phyloP scores from a whole-genome alignment of 2,329 filamentous ascomycete species.

The Ophiostoma quercus region DNA sequence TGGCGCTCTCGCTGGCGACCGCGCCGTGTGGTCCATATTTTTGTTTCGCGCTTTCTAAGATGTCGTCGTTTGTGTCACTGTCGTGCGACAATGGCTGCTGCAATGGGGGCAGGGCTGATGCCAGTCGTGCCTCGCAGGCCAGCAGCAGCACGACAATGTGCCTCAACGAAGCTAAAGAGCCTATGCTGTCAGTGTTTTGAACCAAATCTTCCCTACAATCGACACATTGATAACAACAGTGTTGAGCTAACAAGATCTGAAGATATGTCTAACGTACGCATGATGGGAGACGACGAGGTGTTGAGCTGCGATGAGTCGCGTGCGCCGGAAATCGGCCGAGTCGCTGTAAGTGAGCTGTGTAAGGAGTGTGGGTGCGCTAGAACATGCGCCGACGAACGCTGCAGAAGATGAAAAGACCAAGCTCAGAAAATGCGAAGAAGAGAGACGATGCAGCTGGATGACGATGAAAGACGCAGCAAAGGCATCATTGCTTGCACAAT shows the following conservation, averaged over 20 bases:
- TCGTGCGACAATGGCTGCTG: slow-evolving; percentile 21
- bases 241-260: neutral
- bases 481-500: slow-evolving; percentile 5
- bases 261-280: neutral
- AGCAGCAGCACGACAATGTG: slow-evolving; percentile 20
- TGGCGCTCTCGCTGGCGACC: slow-evolving; percentile 62
- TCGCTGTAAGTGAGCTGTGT: neutral
- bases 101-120: slow-evolving; percentile 13
- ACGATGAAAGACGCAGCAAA: slow-evolving; percentile 8
- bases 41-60: neutral
- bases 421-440: neutral
- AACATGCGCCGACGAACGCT: neutral
- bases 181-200: slow-evolving; percentile 3
- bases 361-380: neutral
- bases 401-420: neutral
- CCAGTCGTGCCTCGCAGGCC: slow-evolving; percentile 11
- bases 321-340: neutral
- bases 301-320: neutral
- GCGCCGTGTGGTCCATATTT: slow-evolving; percentile 45
- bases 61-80: neutral
- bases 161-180: neutral
- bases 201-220: neutral
- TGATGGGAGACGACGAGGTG: neutral
- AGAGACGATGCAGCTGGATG: neutral
- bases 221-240: no score